These are phyloP conservation scores for Elongisporangium undulatum DNA, from an alignment of 352 stramenopile genomes.

Conservation along the genomic window DNA sequence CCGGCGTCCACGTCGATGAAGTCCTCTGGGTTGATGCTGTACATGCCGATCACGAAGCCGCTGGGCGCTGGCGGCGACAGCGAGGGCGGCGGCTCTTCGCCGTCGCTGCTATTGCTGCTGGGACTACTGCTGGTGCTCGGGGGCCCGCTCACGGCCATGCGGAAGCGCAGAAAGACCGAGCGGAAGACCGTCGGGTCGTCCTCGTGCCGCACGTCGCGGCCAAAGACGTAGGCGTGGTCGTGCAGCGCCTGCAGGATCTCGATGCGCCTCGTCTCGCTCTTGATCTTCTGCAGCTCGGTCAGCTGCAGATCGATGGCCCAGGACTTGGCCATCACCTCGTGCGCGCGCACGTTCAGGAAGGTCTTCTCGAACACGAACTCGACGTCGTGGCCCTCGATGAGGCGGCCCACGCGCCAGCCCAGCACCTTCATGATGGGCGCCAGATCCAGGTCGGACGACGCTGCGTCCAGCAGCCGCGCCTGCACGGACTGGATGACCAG, in stretches of 20 bases:
- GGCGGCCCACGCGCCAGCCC: slow-evolving; percentile 33
- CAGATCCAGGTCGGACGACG: slow-evolving; percentile 13
- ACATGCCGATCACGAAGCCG: slow-evolving; percentile 5
- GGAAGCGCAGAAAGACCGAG: slow-evolving; percentile 33
- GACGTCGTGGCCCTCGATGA: slow-evolving; percentile 23
- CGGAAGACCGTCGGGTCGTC: slow-evolving; percentile 26
- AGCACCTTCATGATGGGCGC: slow-evolving; percentile 18
- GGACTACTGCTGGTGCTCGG: not conserved
- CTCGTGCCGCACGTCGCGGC: slow-evolving; percentile 23
- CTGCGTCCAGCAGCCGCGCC: slow-evolving; percentile 11
- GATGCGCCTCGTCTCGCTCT: slow-evolving; percentile 24
- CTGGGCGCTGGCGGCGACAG: not conserved
- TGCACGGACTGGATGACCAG: slow-evolving; percentile 17
- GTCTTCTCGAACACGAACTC: slow-evolving; percentile 35
- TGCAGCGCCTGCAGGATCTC: slow-evolving; percentile 30
- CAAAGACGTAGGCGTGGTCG: slow-evolving; percentile 25
- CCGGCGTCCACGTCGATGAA: slow-evolving; percentile 1
- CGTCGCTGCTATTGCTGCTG: not conserved
- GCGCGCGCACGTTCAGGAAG: slow-evolving; percentile 23
- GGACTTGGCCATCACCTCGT: slow-evolving; percentile 26
- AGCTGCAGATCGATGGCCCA: slow-evolving; percentile 39
- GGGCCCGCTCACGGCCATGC: slow-evolving; percentile 9
- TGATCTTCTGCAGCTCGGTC: slow-evolving; percentile 30
- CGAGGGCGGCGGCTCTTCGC: not conserved
- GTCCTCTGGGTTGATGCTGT: slow-evolving; percentile 7